These are phyloP conservation scores for Russula vinacea DNA, from an alignment of 768 basidiomycete genomes.

Conservation along the genomic window DNA sequence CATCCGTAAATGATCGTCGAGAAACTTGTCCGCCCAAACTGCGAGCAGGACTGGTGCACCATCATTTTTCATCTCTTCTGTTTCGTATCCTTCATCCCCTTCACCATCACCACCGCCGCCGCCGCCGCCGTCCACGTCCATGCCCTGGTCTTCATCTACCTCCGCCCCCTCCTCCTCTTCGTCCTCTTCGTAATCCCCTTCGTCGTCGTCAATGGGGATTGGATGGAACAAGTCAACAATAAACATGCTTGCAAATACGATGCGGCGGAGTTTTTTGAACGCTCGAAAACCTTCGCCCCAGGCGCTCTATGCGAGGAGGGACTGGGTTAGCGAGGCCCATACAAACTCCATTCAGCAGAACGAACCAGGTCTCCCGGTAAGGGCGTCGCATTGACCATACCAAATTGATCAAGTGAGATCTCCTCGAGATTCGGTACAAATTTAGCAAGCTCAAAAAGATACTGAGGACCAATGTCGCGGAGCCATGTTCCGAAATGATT, in stretches of 20 bases:
- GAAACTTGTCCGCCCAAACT: conserved; percentile 27
- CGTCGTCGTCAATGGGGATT: background rate
- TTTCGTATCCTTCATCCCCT: conserved; percentile 13
- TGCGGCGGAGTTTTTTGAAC: conserved; percentile 24
- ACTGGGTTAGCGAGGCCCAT: background rate
- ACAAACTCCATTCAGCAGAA: background rate
- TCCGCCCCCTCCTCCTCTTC: background rate
- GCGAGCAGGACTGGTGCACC: conserved; percentile 1
- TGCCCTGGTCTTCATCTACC: background rate
- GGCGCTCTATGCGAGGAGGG: conserved; percentile 1
- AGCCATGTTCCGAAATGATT: conserved; percentile 16
- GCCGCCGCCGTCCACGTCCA: conserved; percentile 18
- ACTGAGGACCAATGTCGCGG: conserved; percentile 15
- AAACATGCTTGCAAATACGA: conserved; percentile 21
- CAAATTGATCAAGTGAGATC: conserved; percentile 21
- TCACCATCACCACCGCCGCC: background rate
- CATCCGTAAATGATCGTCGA: conserved; percentile 25
- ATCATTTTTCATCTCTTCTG: background rate
- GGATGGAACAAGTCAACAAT: conserved; percentile 14
- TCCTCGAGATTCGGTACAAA: conserved; percentile 19
- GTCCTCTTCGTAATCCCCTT: conserved; percentile 2
- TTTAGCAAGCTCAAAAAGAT: conserved; percentile 9
- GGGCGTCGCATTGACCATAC: background rate
- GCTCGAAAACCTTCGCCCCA: conserved; percentile 22
- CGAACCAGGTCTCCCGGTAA: conserved; percentile 20